phyloP scores from a whole-genome alignment of 257 asterid genomes.

The Solanum habrochaites region DNA sequence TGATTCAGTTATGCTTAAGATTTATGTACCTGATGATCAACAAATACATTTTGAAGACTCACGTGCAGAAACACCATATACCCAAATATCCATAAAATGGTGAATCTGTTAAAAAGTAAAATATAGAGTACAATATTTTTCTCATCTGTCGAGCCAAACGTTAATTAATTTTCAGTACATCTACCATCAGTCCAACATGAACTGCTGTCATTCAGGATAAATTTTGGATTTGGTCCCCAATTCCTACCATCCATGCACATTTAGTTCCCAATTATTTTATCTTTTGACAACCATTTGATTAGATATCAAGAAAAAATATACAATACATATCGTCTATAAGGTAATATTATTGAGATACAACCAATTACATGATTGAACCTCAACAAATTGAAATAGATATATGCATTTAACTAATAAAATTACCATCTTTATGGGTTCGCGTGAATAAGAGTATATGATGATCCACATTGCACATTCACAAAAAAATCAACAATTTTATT shows the following conservation, averaged over 20 bases:
- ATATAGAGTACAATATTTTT: background rate
- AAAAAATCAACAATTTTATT: too few species aligned
- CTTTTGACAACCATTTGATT: too few species aligned
- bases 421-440: too few species aligned
- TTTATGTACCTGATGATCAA: background rate
- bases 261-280: background rate
- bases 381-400: too few species aligned
- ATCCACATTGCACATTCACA: too few species aligned
- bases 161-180: too few species aligned
- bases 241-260: background rate
- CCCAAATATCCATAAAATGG: background rate
- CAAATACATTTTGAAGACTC: background rate
- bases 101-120: background rate
- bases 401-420: too few species aligned
- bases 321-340: too few species aligned
- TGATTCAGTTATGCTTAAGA: background rate
- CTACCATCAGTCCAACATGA: background rate
- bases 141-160: background rate
- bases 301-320: too few species aligned
- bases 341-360: too few species aligned
- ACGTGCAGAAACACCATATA: background rate
- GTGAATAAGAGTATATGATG: too few species aligned
- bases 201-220: background rate
- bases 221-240: background rate
- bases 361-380: too few species aligned